phyloP scores from a whole-genome alignment of 257 asterid species.

The Cordia subcordata region DNA sequence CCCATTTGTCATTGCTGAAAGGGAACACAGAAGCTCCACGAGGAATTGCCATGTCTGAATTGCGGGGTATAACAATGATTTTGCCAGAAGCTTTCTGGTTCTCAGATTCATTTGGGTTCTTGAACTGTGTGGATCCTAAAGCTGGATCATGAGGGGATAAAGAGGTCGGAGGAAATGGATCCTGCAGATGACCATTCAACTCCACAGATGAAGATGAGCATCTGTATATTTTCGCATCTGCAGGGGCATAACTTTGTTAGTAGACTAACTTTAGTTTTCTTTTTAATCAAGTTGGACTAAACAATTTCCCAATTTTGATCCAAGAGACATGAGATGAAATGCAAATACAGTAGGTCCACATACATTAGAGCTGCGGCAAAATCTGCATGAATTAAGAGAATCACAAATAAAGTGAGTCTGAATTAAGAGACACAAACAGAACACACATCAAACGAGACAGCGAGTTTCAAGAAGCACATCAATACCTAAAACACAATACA shows the following conservation, averaged over 20 bases:
- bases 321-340: no score
- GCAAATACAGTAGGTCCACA: no score
- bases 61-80: conserved; percentile 37
- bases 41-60: conserved; percentile 26
- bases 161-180: conserved; percentile 4
- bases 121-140: conserved; percentile 11
- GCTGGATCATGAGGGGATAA: conserved; percentile 9
- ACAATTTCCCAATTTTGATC: no score
- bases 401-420: no score
- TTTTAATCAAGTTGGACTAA: neutral
- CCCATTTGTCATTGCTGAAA: conserved; percentile 41
- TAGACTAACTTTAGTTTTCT: neutral
- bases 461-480: no score
- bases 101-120: conserved; percentile 14
- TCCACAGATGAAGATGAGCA: conserved; percentile 16
- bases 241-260: neutral
- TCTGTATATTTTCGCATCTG: conserved; percentile 40
- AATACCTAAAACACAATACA: no score
- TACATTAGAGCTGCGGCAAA: no score
- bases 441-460: no score
- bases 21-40: conserved; percentile 32
- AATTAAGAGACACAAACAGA: no score
- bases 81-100: conserved; percentile 13
- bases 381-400: no score
- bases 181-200: conserved; percentile 21